A percentile compares a stretch with the other conserved stretches of the same genome.
Conservation (phyloP, 2,329 filamentous ascomycete genomes). For the Xylariaceae sp. region DNA sequence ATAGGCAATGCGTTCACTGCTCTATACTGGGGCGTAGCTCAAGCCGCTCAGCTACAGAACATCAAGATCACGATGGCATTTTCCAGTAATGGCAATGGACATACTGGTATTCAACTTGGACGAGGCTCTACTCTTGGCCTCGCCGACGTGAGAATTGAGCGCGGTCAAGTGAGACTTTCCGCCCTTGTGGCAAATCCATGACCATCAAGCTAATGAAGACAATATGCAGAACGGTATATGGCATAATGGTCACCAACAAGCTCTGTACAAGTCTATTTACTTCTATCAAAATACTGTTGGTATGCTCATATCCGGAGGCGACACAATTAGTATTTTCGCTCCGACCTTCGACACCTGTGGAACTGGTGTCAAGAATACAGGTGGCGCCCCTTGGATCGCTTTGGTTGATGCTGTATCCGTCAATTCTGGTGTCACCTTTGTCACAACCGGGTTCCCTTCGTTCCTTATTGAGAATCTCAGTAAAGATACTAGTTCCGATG, state of each 20-base stretch:
- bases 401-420: conserved; percentile 49
- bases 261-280: conserved; percentile 50
- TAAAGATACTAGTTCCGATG: conserved; percentile 47
- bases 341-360: conserved; percentile 50
- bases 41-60: conserved; percentile 50
- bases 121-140: conserved; percentile 50
- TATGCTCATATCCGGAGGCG: conserved; percentile 45
- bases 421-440: conserved; percentile 49
- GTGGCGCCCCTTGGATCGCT: conserved; percentile 48
- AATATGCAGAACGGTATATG: conserved; percentile 47
- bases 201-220: conserved; percentile 14
- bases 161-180: conserved; percentile 42
- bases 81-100: conserved; percentile 45
- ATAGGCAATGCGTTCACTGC: conserved; percentile 46
- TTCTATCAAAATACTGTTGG: conserved; percentile 51
- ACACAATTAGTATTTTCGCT: conserved; percentile 48
- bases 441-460: conserved; percentile 46
- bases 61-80: conserved; percentile 49
- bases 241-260: conserved; percentile 51
- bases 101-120: conserved; percentile 49
- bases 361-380: conserved; percentile 45
- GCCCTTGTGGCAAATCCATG: neutral
- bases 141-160: conserved; percentile 49
- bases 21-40: conserved; percentile 53
- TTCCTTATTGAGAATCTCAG: conserved; percentile 51